A percentile compares a stretch with the other conserved stretches of the same genome.
These are phyloP conservation scores for Cicer yamashitae DNA, from an alignment of 306 rosid species.

Conservation along the genomic window DNA sequence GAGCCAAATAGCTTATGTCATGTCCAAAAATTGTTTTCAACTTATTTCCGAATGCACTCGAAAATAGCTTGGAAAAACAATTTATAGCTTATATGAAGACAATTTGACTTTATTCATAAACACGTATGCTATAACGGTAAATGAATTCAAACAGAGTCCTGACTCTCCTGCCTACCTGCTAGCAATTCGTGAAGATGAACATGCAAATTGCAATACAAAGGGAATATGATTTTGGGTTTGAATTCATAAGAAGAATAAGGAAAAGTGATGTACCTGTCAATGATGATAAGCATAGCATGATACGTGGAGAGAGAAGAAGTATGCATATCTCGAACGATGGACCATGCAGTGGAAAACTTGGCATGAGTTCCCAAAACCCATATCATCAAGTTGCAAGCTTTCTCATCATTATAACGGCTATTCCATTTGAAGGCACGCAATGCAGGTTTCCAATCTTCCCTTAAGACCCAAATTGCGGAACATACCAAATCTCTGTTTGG, in stretches of 20 bases:
- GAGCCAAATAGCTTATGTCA: too few relatives aligned
- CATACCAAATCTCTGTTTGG: constrained; percentile 51
- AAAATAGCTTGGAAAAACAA: too few relatives aligned
- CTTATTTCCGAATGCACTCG: too few relatives aligned
- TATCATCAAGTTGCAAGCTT: constrained; percentile 70
- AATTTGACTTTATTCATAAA: too few relatives aligned
- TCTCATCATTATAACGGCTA: constrained; percentile 53
- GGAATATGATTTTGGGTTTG: background rate
- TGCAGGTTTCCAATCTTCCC: constrained; percentile 70
- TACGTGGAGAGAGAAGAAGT: constrained; percentile 61
- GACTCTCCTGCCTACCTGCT: background rate
- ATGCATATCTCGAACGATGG: constrained; percentile 75
- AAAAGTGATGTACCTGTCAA: constrained; percentile 69
- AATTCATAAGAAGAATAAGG: constrained; percentile 17
- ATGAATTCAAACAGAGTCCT: background rate
- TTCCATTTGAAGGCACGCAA: constrained; percentile 69
- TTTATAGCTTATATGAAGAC: too few relatives aligned
- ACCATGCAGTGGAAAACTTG: constrained; percentile 80
- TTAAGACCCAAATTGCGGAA: constrained; percentile 73
- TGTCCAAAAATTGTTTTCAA: too few relatives aligned
- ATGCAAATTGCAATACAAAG: background rate
- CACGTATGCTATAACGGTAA: too few relatives aligned
- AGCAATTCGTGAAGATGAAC: constrained; percentile 8
- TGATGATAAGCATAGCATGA: constrained; percentile 77
- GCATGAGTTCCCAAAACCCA: constrained; percentile 82